Conservation (phyloP, 2,329 filamentous ascomycete species). For the Phyllosticta citribraziliensis region DNA sequence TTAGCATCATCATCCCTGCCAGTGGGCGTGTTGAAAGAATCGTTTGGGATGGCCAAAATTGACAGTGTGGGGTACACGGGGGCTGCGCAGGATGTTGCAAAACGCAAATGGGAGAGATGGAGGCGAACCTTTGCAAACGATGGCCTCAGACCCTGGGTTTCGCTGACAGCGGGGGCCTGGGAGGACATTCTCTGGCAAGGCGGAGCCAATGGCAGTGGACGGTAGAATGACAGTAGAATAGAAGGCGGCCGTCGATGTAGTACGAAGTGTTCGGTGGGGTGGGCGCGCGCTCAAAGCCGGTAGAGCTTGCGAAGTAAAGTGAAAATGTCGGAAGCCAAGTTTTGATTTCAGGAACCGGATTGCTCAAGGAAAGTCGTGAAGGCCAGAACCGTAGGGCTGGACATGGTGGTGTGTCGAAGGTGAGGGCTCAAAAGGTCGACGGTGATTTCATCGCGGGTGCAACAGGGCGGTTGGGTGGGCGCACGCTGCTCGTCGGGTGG, state of each 20-base stretch:
- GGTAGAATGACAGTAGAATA: conserved; percentile 7
- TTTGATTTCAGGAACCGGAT: conserved; percentile 34
- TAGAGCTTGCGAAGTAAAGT: conserved; percentile 6
- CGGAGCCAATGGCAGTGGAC: background rate
- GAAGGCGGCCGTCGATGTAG: conserved; percentile 4
- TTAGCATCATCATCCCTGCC: conserved; percentile 12
- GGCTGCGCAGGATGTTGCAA: background rate
- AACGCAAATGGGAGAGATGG: background rate
- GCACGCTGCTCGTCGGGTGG: conserved; percentile 15
- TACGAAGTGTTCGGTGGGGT: conserved; percentile 5
- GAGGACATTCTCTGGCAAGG: conserved; percentile 8
- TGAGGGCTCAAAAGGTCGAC: conserved; percentile 12
- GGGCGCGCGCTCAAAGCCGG: conserved; percentile 15
- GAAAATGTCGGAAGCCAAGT: conserved; percentile 11
- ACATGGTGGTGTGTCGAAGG: conserved; percentile 43
- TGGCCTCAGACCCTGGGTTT: conserved; percentile 35
- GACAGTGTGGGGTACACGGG: background rate
- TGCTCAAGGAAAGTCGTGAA: conserved; percentile 44
- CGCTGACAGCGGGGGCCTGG: conserved; percentile 7
- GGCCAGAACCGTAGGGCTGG: conserved; percentile 35
- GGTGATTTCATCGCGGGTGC: conserved; percentile 10
- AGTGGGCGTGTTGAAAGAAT: background rate
- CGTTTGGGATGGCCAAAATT: background rate
- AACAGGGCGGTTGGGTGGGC: conserved; percentile 9
- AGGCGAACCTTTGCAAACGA: conserved; percentile 65